Base-by-base conservation (phyloP, 108 stramenopile genomes). In the Cyclotella kingstonii region DNA sequence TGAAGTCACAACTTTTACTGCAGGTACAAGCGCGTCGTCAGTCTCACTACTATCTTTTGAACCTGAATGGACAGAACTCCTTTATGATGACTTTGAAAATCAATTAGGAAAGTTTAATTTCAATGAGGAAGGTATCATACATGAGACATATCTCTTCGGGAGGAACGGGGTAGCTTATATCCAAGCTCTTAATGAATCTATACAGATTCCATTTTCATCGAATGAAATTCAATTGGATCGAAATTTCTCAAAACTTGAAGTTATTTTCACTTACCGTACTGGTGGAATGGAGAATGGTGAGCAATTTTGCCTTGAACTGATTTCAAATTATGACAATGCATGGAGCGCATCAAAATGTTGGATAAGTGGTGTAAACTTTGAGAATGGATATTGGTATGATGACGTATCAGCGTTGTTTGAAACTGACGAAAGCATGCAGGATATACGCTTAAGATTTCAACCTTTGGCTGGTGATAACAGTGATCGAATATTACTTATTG, bases 71-170 rank as follows among this genome's bases (percentile, higher is more conserved):
- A 48, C 30, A 27, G 29, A 28, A 18, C 23, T 57, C 27, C 29
- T 68, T 15, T 27, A 35, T 6, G 66, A 68, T 26, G 49, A 39
- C 2, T 68, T 68, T 43, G 36, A 49, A 22, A 28, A 49, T 51
- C 46, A 47, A 40, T 49, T 57, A 10, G 66, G 66, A n/a, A 29
- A 48, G 27, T 68, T 68, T 25, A 28, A 30, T 28, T 19, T 19
- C 2, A 56, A 54, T 3, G 66, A 56, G 9, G 12, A 36, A 1
- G 51, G 49, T 49, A 48, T 47, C 10, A 14, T 45, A 18, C 38
- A 57, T 46, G 34, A 33, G 23, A 15, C 17, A 1, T 27, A 21
- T 3, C 36, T 34, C 28, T 68, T 68, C 17, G 66, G 55, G 1
- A 43, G 66, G 48, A 40, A 28, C 4, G 66, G 66, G 15, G 23